phyloP scores from a whole-genome alignment of 495 filamentous ascomycete genomes.

The Aspergillus carlsbadensis region DNA sequence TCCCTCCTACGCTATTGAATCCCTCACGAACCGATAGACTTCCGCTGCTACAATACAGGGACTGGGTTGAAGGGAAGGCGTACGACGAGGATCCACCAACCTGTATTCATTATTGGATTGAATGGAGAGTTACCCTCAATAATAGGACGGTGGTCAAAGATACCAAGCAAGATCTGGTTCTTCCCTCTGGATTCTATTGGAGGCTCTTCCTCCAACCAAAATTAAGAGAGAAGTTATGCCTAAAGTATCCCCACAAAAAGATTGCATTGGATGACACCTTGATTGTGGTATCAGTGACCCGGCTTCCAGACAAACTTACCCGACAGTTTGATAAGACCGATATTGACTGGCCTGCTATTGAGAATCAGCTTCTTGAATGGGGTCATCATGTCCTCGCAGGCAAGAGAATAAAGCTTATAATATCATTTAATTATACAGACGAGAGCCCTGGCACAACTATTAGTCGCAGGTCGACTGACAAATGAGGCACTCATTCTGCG shows the following conservation, averaged over 20 bases:
- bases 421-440: constrained; percentile 22
- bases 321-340: neutral
- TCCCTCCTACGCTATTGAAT: neutral
- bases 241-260: neutral
- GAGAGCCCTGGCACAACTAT: neutral
- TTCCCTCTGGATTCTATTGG: neutral
- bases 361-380: constrained; percentile 24
- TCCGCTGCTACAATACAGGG: neutral
- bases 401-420: constrained; percentile 23
- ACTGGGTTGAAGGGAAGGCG: constrained; percentile 24
- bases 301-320: neutral
- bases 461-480: neutral
- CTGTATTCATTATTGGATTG: constrained; percentile 30
- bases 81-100: constrained; percentile 33
- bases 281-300: neutral
- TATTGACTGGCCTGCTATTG: constrained; percentile 20
- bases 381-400: constrained; percentile 16
- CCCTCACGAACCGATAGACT: neutral
- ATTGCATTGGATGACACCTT: neutral
- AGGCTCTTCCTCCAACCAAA: neutral
- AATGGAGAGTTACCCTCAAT: constrained; percentile 1
- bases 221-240: neutral
- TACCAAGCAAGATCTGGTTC: neutral
- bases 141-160: neutral
- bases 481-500: neutral